Conservation (phyloP, 441 rosid species). For the Adansonia madagascariensis region DNA sequence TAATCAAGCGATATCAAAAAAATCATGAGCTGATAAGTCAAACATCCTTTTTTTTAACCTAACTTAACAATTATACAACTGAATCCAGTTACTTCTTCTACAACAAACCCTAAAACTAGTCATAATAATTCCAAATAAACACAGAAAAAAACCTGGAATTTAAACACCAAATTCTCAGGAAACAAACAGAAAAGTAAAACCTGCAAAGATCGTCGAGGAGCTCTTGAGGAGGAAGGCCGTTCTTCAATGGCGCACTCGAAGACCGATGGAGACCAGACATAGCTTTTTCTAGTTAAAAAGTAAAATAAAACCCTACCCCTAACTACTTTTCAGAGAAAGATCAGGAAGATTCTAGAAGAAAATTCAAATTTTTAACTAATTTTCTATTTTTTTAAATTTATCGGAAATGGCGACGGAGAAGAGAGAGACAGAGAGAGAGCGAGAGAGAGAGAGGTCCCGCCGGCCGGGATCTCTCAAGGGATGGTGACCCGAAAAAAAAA, state of each 20-base stretch:
- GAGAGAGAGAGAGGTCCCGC: conserved; percentile 27
- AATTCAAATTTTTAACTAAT: background rate
- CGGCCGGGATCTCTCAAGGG: conserved; percentile 33
- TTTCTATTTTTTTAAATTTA: background rate
- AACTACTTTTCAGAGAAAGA: background rate
- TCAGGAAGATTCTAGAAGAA: background rate
- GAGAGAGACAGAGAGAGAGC: background rate
- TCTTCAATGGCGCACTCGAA: conserved; percentile 66
- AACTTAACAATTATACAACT: background rate
- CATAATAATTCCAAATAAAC: conserved; percentile 5
- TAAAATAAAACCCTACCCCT: conserved; percentile 37
- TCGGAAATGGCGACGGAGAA: conserved; percentile 10
- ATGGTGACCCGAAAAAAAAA: background rate
- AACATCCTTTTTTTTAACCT: background rate
- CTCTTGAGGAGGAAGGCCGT: conserved; percentile 86
- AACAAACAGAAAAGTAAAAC: conserved; percentile 32
- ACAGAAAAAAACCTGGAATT: background rate
- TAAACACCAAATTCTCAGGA: background rate
- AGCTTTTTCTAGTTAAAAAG: conserved; percentile 6
- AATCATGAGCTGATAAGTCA: background rate
- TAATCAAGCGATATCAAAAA: background rate
- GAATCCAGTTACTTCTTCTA: background rate
- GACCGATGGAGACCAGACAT: conserved; percentile 83
- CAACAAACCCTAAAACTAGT: background rate
- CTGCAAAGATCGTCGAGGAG: conserved; percentile 99